These are phyloP conservation scores for Bipolaris victoriae DNA, from an alignment of 2,329 filamentous ascomycete species.

Conservation along the genomic window DNA sequence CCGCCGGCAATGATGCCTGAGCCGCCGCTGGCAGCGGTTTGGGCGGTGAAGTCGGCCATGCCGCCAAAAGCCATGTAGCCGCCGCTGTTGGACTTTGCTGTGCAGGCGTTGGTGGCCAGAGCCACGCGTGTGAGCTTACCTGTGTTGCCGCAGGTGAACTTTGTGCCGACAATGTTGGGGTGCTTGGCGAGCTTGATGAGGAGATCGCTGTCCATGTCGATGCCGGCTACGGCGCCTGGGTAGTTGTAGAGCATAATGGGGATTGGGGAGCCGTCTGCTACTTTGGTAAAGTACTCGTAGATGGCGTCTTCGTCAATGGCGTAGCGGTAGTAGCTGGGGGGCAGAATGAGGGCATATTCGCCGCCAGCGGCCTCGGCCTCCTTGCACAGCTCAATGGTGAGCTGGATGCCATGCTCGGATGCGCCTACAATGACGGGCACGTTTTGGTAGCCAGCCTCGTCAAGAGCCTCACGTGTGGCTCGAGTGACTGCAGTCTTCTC, in stretches of 20 bases:
- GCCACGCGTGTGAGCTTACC: conserved; percentile 88
- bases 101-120: conserved; percentile 72
- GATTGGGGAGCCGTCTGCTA: conserved; percentile 76
- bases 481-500: conserved; percentile 78
- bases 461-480: conserved; percentile 80
- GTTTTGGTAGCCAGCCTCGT: conserved; percentile 75
- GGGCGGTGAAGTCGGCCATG: conserved; percentile 85
- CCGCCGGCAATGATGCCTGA: conserved; percentile 85
- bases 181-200: conserved; percentile 80
- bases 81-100: conserved; percentile 57
- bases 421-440: conserved; percentile 84
- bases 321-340: conserved; percentile 81
- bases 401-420: conserved; percentile 79
- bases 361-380: conserved; percentile 72
- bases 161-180: conserved; percentile 84
- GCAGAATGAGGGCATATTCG: conserved; percentile 79
- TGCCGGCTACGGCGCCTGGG: conserved; percentile 82
- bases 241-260: conserved; percentile 92
- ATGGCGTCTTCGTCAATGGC: conserved; percentile 77
- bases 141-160: conserved; percentile 91
- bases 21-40: conserved; percentile 79
- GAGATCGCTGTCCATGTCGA: conserved; percentile 89
- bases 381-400: conserved; percentile 76
- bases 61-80: conserved; percentile 85
- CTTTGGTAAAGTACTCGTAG: conserved; percentile 73